Evolutionary conservation across 2,329 filamentous ascomycete species (phyloP).

Genomic region (Pseudonectria foliicola): DNA sequence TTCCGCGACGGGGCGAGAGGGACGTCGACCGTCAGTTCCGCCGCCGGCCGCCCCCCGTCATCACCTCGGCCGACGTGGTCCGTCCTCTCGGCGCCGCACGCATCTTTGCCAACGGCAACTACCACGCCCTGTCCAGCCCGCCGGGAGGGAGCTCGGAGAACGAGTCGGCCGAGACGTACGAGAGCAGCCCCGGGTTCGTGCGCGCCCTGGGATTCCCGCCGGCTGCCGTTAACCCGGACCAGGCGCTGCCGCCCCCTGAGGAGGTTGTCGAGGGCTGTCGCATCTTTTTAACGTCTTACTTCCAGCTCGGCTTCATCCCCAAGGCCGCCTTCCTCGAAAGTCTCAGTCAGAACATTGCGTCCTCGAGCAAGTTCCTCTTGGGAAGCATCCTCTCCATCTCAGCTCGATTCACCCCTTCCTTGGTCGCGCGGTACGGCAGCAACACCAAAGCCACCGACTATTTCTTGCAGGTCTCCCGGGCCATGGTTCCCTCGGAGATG

Average conservation of each 20-base stretch:
- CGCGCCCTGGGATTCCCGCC: neutral
- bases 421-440: constrained; percentile 18
- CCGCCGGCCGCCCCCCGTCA: constrained; percentile 5
- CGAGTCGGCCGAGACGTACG: neutral
- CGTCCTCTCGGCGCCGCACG: neutral
- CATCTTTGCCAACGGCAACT: neutral
- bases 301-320: constrained; percentile 27
- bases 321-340: constrained; percentile 24
- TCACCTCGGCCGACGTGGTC: neutral
- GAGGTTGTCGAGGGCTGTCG: constrained; percentile 23
- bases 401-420: constrained; percentile 23
- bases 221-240: neutral
- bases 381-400: constrained; percentile 24
- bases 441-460: constrained; percentile 19
- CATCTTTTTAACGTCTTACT: constrained; percentile 23
- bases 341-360: constrained; percentile 11
- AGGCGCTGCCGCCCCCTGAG: constrained; percentile 14
- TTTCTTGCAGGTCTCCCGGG: constrained; percentile 19
- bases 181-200: neutral
- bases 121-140: neutral
- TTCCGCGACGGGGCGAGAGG: constrained; percentile 15
- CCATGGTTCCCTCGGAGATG: constrained; percentile 22
- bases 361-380: constrained; percentile 23
- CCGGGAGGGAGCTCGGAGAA: neutral
- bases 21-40: constrained; percentile 15